Evolutionary conservation across 192 early-diverging fungal species (phyloP).

Genomic region (Podila verticillata): DNA sequence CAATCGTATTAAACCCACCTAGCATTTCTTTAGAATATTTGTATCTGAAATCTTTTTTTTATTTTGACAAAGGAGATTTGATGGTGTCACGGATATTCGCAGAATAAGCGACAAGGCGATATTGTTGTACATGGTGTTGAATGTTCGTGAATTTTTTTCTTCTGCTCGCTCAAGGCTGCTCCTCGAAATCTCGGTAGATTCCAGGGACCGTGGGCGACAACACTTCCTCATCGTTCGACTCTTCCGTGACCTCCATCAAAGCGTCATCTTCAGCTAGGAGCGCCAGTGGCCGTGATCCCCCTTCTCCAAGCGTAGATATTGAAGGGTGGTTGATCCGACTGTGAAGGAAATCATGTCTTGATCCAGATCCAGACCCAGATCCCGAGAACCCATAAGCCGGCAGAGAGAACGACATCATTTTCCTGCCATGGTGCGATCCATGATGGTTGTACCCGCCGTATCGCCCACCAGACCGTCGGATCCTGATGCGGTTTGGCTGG

Average conservation of each 20-base stretch:
- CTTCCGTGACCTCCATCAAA: neutral
- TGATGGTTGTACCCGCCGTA: neutral
- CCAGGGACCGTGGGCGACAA: neutral
- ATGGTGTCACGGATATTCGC: too few relatives aligned
- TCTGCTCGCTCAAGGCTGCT: neutral
- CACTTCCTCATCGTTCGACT: neutral
- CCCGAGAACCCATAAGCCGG: slow-evolving; percentile 16
- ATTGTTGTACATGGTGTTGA: too few relatives aligned
- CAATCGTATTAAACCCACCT: neutral
- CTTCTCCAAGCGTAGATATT: neutral
- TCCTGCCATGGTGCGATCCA: neutral
- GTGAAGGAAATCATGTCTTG: neutral
- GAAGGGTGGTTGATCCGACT: neutral
- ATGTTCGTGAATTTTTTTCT: too few relatives aligned
- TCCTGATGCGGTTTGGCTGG: slow-evolving; percentile 9
- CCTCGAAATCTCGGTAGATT: slow-evolving; percentile 1
- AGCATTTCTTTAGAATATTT: neutral
- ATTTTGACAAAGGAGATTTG: too few relatives aligned
- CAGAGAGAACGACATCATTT: slow-evolving; percentile 41
- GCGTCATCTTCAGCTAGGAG: neutral
- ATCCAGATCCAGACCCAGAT: slow-evolving; percentile 3
- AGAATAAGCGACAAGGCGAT: too few relatives aligned
- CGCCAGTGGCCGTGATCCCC: neutral
- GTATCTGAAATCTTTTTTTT: neutral
- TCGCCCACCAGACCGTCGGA: slow-evolving; percentile 16